phyloP scores from a whole-genome alignment of 75 land plant genomes.

The Picea sitchensis region DNA sequence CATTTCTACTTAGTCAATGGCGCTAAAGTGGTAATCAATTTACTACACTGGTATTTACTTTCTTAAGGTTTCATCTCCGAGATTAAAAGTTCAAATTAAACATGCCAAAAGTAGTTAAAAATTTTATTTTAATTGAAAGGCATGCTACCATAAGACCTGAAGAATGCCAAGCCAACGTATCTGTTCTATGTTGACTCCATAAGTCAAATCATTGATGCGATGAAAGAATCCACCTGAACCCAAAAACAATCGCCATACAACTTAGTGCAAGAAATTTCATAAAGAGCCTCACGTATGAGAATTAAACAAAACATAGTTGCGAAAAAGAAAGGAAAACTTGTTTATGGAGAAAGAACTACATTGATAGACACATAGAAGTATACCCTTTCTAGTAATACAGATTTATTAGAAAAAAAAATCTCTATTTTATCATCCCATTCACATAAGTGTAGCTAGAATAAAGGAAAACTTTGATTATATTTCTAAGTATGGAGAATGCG shows the following conservation, averaged over 20 bases:
- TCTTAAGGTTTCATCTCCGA: not conserved
- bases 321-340: not conserved
- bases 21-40: too few relatives aligned
- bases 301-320: not conserved
- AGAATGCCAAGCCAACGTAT: slow-evolving; percentile 66
- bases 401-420: not conserved
- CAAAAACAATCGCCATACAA: not conserved
- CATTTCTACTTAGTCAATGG: too few relatives aligned
- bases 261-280: not conserved
- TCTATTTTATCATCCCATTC: not conserved
- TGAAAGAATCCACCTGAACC: slow-evolving; percentile 71
- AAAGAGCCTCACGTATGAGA: not conserved
- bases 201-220: slow-evolving; percentile 49
- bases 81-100: not conserved
- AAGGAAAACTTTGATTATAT: not conserved
- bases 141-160: slow-evolving; percentile 40
- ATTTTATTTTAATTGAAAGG: not conserved
- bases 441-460: not conserved
- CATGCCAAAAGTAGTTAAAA: not conserved
- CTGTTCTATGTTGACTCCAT: slow-evolving; percentile 56
- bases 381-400: not conserved
- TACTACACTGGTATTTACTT: too few relatives aligned
- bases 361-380: not conserved
- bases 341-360: not conserved
- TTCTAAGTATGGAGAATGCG: not conserved